A percentile compares a stretch with the other conserved stretches of the same genome.
phyloP scores from a whole-genome alignment of 2,329 filamentous ascomycete species.

The Fusarium temperatum region DNA sequence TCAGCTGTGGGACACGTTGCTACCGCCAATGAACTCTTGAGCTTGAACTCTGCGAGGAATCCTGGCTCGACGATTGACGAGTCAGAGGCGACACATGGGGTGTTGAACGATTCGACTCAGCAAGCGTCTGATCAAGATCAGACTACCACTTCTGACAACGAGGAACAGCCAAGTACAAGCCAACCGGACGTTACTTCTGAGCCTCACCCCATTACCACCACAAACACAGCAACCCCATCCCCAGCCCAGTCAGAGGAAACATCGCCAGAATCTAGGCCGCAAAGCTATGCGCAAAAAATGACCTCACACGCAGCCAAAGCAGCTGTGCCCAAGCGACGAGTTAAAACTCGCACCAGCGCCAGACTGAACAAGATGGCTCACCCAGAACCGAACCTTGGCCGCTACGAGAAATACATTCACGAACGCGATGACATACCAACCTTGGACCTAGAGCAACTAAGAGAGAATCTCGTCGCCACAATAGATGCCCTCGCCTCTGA shows the following conservation, averaged over 20 bases:
- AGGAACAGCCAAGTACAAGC: background rate
- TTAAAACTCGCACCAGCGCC: background rate
- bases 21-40: background rate
- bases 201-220: too few species aligned
- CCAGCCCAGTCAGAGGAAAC: background rate
- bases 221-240: background rate
- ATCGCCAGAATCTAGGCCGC: background rate
- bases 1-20: background rate
- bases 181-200: background rate
- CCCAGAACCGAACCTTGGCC: accelerated
- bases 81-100: accelerated
- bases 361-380: background rate
- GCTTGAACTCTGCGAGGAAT: background rate
- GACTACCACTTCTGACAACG: background rate
- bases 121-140: background rate
- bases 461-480: accelerated
- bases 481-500: background rate
- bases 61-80: accelerated
- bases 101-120: accelerated
- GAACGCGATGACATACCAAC: background rate
- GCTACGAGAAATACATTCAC: background rate
- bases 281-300: background rate
- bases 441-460: background rate
- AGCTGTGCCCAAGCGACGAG: background rate
- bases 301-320: background rate